Evolutionary conservation across 2,329 filamentous ascomycete genomes (phyloP).

Genomic region (Penicillium sp.): DNA sequence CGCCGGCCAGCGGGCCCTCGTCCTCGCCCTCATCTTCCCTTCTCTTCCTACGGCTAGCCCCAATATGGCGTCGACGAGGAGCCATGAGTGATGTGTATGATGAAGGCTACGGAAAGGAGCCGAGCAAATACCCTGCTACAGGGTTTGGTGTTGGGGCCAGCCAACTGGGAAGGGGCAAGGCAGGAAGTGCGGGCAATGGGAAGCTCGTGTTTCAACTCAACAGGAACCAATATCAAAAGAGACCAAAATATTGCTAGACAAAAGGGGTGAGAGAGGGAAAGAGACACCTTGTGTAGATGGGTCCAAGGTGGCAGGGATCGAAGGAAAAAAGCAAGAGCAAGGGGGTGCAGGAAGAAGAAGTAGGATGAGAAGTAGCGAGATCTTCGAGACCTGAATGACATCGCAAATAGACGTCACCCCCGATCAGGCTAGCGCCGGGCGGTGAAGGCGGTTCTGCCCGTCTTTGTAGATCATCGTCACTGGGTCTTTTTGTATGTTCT

Average conservation of each 20-base stretch:
- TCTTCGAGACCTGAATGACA: slow-evolving; percentile 21
- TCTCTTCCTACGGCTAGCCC: slow-evolving; percentile 43
- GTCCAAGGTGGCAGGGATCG: slow-evolving; percentile 4
- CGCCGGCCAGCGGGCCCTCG: slow-evolving; percentile 46
- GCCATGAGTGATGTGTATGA: slow-evolving; percentile 33
- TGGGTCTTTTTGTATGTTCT: slow-evolving; percentile 1
- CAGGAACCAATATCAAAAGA: slow-evolving; percentile 16
- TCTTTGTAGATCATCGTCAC: slow-evolving; percentile 11
- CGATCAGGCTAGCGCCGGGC: slow-evolving; percentile 22
- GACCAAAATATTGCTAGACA: slow-evolving; percentile 7
- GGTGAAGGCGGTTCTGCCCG: slow-evolving; percentile 19
- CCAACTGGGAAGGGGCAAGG: slow-evolving; percentile 10
- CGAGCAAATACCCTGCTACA: not conserved
- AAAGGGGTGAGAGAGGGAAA: slow-evolving; percentile 1
- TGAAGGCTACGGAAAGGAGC: not conserved
- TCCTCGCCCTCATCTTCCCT: slow-evolving; percentile 48
- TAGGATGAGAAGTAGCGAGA: slow-evolving; percentile 17
- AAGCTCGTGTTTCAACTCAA: slow-evolving; percentile 18
- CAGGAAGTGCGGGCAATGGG: slow-evolving; percentile 18
- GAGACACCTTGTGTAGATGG: not conserved
- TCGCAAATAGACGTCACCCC: slow-evolving; percentile 23
- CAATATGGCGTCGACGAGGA: slow-evolving; percentile 41
- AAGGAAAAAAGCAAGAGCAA: slow-evolving; percentile 14
- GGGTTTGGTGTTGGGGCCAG: slow-evolving; percentile 7
- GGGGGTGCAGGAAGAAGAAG: slow-evolving; percentile 15